Percentiles rank a stretch among this genome's conserved stretches.
These are phyloP conservation scores for Aulographum hederae DNA, from an alignment of 2,329 filamentous ascomycete species.

Conservation along the genomic window DNA sequence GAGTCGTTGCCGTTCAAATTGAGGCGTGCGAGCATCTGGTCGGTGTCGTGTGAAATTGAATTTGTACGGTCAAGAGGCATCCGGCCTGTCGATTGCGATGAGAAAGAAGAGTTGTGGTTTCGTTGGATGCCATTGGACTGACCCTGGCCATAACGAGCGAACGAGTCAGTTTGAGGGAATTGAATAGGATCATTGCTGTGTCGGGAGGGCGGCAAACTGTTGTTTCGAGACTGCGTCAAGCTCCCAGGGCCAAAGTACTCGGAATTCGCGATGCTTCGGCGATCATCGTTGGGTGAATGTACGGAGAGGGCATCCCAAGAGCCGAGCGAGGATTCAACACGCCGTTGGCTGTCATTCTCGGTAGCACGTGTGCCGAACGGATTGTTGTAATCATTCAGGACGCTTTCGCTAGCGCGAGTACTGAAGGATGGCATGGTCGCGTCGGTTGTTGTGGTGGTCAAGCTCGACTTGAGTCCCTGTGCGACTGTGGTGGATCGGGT, in stretches of 20 bases:
- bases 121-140: slow-evolving; percentile 25
- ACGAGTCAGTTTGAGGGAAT: slow-evolving; percentile 14
- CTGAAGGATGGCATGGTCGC: no score
- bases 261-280: slow-evolving; percentile 18
- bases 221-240: slow-evolving; percentile 31
- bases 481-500: not conserved
- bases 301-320: not conserved
- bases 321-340: not conserved
- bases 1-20: slow-evolving; percentile 17
- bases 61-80: slow-evolving; percentile 18
- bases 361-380: not conserved
- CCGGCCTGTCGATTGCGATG: slow-evolving; percentile 26
- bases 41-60: slow-evolving; percentile 18
- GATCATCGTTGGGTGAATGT: slow-evolving; percentile 19
- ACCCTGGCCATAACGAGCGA: slow-evolving; percentile 11
- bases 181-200: slow-evolving; percentile 24
- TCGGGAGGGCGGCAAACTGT: slow-evolving; percentile 37
- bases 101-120: slow-evolving; percentile 28
- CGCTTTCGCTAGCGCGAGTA: not conserved
- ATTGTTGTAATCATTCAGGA: not conserved
- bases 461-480: no score
- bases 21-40: slow-evolving; percentile 16
- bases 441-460: no score
- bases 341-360: not conserved
- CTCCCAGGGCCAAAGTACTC: slow-evolving; percentile 27